Conservation (phyloP, 208 protist genomes). For the Trypanosoma melophagium region DNA sequence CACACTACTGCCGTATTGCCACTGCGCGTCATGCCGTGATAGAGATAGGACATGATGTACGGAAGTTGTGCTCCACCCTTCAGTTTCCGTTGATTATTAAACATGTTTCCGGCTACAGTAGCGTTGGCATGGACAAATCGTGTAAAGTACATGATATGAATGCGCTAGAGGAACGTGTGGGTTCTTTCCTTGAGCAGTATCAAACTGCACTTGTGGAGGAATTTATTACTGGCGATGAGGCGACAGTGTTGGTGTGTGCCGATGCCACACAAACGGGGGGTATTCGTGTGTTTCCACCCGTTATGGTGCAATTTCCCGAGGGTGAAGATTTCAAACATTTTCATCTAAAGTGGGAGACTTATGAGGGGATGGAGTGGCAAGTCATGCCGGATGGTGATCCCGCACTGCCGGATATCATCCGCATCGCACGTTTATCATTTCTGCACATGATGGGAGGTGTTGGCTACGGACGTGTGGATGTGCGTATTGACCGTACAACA, state of each 20-base stretch:
- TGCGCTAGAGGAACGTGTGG: slow-evolving; percentile 49
- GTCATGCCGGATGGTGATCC: slow-evolving; percentile 64
- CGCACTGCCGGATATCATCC: slow-evolving; percentile 59
- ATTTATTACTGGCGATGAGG: slow-evolving; percentile 88
- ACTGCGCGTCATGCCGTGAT: slow-evolving; percentile 68
- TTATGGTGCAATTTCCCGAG: slow-evolving; percentile 71
- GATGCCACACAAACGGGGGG: slow-evolving; percentile 68
- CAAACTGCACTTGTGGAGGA: slow-evolving; percentile 87
- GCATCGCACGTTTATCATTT: slow-evolving; percentile 74
- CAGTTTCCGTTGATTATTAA: slow-evolving; percentile 86
- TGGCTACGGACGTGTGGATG: slow-evolving; percentile 85
- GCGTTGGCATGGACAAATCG: slow-evolving; percentile 87
- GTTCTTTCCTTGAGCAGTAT: slow-evolving; percentile 72
- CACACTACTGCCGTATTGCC: slow-evolving; percentile 72
- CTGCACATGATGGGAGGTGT: slow-evolving; percentile 89
- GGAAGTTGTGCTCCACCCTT: slow-evolving; percentile 39
- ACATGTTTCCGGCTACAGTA: slow-evolving; percentile 90
- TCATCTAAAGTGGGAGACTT: slow-evolving; percentile 88
- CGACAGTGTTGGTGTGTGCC: slow-evolving; percentile 75
- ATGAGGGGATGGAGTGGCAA: slow-evolving; percentile 87
- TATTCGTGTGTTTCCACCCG: slow-evolving; percentile 81
- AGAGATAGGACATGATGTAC: slow-evolving; percentile 55
- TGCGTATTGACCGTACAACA: slow-evolving; percentile 70
- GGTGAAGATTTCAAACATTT: slow-evolving; percentile 93
- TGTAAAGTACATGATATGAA: slow-evolving; percentile 78